A percentile compares a stretch with the other conserved stretches of the same genome.
Conservation (phyloP, 2,329 filamentous ascomycete species). For the Neonectria ditissima region DNA sequence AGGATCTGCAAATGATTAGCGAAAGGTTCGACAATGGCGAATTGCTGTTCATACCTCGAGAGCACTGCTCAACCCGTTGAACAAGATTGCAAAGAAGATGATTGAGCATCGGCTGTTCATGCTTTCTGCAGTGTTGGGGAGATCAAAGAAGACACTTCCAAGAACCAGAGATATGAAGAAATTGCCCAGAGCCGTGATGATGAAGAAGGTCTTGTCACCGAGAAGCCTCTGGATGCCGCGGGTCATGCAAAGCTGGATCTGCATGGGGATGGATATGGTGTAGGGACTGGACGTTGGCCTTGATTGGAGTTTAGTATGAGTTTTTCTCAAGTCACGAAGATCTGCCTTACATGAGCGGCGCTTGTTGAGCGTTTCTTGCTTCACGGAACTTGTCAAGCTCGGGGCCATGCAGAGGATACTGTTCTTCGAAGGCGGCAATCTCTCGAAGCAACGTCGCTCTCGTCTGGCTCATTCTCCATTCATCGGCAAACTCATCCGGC, state of each 20-base stretch:
- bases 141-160: slow-evolving; percentile 62
- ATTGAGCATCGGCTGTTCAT: slow-evolving; percentile 59
- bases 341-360: slow-evolving; percentile 25
- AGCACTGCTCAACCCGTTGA: slow-evolving; percentile 59
- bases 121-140: slow-evolving; percentile 53
- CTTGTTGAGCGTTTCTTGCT: slow-evolving; percentile 29
- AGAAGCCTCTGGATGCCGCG: slow-evolving; percentile 33
- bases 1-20: slow-evolving; percentile 48
- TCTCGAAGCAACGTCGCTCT: slow-evolving; percentile 15
- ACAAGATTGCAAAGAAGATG: slow-evolving; percentile 63
- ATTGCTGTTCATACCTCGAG: slow-evolving; percentile 41
- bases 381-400: slow-evolving; percentile 22
- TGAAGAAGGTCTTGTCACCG: slow-evolving; percentile 36
- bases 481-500: slow-evolving; percentile 50
- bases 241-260: slow-evolving; percentile 56
- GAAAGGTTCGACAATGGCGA: too few relatives aligned
- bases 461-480: slow-evolving; percentile 46
- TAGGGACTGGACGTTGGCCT: slow-evolving; percentile 51
- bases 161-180: slow-evolving; percentile 62
- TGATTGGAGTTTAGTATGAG: background rate
- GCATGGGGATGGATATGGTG: slow-evolving; percentile 59
- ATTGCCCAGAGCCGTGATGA: slow-evolving; percentile 43
- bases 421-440: slow-evolving; percentile 16
- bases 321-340: too few relatives aligned
- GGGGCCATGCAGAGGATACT: slow-evolving; percentile 15